Conservation (phyloP, 177 flowering plant species). For the Vitis hybrid region DNA sequence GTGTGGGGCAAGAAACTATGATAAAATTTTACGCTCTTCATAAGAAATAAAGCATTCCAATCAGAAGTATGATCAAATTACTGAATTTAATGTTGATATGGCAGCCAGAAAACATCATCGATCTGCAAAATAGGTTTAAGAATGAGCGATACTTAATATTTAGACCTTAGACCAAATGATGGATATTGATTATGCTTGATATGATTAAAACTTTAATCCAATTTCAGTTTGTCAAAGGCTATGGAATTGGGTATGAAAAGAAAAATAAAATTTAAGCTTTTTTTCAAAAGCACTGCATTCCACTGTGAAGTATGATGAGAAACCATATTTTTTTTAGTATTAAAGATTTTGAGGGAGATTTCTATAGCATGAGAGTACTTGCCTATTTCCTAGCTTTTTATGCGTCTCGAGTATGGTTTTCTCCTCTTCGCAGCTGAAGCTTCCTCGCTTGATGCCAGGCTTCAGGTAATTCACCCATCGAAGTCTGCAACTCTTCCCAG, state of each 20-base stretch:
- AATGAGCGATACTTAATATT: too few relatives aligned
- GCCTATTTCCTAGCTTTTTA: slow-evolving; percentile 24
- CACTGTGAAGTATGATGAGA: neutral
- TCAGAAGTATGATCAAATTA: too few relatives aligned
- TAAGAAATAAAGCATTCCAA: too few relatives aligned
- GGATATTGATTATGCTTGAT: too few relatives aligned
- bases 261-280: neutral
- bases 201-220: too few relatives aligned
- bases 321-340: neutral
- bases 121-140: too few relatives aligned
- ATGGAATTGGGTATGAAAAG: neutral
- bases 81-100: too few relatives aligned
- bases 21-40: too few relatives aligned
- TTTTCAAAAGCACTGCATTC: neutral
- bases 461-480: slow-evolving; percentile 35
- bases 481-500: slow-evolving; percentile 42
- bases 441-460: slow-evolving; percentile 35
- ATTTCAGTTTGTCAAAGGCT: neutral
- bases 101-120: too few relatives aligned
- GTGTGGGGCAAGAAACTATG: too few relatives aligned
- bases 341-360: neutral
- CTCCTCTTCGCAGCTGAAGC: slow-evolving; percentile 39
- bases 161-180: too few relatives aligned
- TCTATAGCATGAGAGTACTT: neutral
- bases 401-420: slow-evolving; percentile 30